Evolutionary conservation across 495 filamentous ascomycete genomes (phyloP), one percentile per base, ranked within the genome.

Genomic region (Thermochaetoides thermophila): DNA sequence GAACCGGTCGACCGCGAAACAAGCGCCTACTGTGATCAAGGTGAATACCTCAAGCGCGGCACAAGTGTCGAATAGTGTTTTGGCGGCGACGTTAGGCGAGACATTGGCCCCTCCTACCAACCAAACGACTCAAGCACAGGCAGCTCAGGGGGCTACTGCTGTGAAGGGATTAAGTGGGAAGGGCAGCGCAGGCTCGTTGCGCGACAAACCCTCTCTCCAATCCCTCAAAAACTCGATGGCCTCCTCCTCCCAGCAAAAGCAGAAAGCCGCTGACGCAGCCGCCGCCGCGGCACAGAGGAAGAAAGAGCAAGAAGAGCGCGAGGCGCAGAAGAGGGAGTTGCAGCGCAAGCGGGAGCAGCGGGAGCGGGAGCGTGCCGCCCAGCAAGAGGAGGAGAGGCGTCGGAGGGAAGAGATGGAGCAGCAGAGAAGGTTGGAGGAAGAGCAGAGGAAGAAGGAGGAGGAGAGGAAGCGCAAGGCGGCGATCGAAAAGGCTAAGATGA

Each of bases 321-420:
- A 78, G 27, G 69, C 72, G 12, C 76, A 89, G 43, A 80, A 87
- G 48, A 71, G 70, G 20, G 79, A 78, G 27, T 69, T 71, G 12
- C 76, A 82, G 41, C 74, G 76, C n/a, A 84, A 77, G 46, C 76
- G 74, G 17, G 81, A 91, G 17, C 81, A 87, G 43, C 52, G 76
- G 16, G 84, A 89, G 43, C 76, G 80, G 32, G 84, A 79, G 54
- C 68, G 77, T 34, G 71, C 74, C 31, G 68, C 66, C 5, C 61
- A 66, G 31, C 73, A 75, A 39, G 73, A 78, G 33, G 61, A 72
- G 34, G 58, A 58, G 13, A 58, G n/a, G n/a, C n/a, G n/a, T n/a
- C n/a, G n/a, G n/a, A n/a, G n/a, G n/a, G n/a, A n/a, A n/a, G n/a
- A 50, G 23, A 57, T 56, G 23, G 68, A 67, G 36, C 56, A 59